Evolutionary conservation across 805 yeast species (phyloP).

Genomic region (Candida parachauliodes): DNA sequence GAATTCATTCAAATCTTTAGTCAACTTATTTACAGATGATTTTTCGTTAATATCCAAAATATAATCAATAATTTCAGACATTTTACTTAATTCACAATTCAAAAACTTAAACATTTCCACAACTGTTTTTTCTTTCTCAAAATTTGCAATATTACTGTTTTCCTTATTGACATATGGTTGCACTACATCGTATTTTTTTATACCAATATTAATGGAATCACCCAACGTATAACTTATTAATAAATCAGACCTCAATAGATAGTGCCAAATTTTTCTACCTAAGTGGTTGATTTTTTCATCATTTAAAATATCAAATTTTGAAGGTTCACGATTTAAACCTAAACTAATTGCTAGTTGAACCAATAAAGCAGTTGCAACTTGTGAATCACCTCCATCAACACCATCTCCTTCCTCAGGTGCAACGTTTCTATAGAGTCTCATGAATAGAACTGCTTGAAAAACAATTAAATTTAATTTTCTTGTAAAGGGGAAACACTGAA

Average conservation of each 20-base stretch:
- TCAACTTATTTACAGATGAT: constrained; percentile 12
- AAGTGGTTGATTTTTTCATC: constrained; percentile 18
- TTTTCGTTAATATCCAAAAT: constrained; percentile 15
- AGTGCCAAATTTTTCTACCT: constrained; percentile 28
- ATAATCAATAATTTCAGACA: constrained; percentile 12
- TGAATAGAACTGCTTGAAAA: constrained; percentile 25
- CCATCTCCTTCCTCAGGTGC: constrained; percentile 44
- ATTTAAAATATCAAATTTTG: constrained; percentile 20
- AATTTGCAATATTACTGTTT: constrained; percentile 29
- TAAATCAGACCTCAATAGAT: constrained; percentile 28
- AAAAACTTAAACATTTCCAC: constrained; percentile 11
- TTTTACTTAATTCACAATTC: constrained; percentile 9
- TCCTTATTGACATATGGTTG: constrained; percentile 34
- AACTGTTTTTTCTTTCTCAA: constrained; percentile 27
- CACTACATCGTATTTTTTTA: constrained; percentile 44
- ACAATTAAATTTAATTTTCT: constrained; percentile 30
- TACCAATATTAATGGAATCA: constrained; percentile 34
- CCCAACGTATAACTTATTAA: constrained; percentile 44
- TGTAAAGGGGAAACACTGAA: constrained; percentile 51
- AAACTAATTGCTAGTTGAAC: constrained; percentile 36
- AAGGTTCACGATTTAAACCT: constrained; percentile 41
- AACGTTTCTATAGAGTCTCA: constrained; percentile 26
- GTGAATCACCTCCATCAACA: constrained; percentile 36
- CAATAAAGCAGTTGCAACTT: constrained; percentile 21
- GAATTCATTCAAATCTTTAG: constrained; percentile 8